Evolutionary conservation across 2,329 filamentous ascomycete species (phyloP), one percentile per base, ranked within the genome.

Genomic region (Microdochium bolleyi): DNA sequence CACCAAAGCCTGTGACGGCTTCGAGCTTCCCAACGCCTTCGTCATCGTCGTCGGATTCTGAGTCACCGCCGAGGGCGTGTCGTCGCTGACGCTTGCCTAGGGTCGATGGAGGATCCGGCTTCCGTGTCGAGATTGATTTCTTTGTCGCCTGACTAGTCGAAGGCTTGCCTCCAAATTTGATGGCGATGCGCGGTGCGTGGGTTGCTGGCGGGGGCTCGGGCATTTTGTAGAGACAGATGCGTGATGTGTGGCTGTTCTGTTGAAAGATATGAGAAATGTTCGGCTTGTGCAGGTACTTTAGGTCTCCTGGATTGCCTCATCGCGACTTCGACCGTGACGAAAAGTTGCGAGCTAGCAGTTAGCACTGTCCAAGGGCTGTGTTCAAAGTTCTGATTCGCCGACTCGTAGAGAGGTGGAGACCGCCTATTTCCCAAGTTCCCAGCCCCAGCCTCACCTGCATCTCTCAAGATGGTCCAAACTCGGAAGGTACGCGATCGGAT

Each of bases 61-160:
- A 74, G 56, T 67, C 69, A 53, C 68, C 66, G 49, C 67, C 67
- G 13, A 76, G 65, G 21, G 71, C 71, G 55, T 70, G 69, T 30
- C 69, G 58, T 55, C 76, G 71, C 46, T 70, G 64, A 19, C 76
- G 73, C 60, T 80, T 80, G 54, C 77, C 77, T 14, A 80, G 64
- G 3, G 67, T 60, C 3, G 75, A 75, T 0, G 73, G 62, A 3
- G 72, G 72, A 16, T 67, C 54, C 54, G 56, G 52, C 46, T 56
- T 59, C 44, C 66, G 68, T 21, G 61, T 56, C 24, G 60, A 55
- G 37, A 65, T 67, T 54, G 60, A 58, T 16, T 60, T 56, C 51
- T 57, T 65, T 8, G 60, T 64, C 24, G 63, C 62, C 10, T 65
- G 62, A 25, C 19, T 27, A 13, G 62, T 53, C 19, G 62, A 55